These are phyloP conservation scores for Malus hybrid DNA, from an alignment of 331 rosid species.

Conservation along the genomic window DNA sequence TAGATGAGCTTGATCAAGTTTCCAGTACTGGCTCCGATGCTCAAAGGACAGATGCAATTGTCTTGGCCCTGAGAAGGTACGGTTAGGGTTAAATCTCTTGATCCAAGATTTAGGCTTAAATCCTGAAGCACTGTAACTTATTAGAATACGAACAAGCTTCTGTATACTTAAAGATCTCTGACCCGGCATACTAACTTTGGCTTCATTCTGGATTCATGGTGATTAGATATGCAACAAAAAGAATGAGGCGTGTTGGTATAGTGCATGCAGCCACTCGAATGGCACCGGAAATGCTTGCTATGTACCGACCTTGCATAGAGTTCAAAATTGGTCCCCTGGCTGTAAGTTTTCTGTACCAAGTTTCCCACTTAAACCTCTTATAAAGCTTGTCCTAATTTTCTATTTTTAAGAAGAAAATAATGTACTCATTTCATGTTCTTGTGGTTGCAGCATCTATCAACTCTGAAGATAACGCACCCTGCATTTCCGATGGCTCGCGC, in stretches of 20 bases:
- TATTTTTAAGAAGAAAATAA: neutral
- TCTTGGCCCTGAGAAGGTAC: neutral
- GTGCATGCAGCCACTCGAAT: neutral
- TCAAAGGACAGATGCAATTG: neutral
- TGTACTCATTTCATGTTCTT: neutral
- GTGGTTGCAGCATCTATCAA: neutral
- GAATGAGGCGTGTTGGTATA: neutral
- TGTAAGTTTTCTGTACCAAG: neutral
- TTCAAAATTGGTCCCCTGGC: neutral
- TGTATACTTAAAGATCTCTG: too few species aligned
- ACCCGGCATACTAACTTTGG: too few species aligned
- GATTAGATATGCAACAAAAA: neutral
- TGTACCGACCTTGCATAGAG: neutral
- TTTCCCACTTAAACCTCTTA: neutral
- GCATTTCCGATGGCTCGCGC: neutral
- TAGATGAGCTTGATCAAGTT: neutral
- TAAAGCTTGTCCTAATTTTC: neutral
- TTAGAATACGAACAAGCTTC: too few species aligned
- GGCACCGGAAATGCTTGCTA: neutral
- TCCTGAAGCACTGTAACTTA: neutral
- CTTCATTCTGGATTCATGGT: neutral
- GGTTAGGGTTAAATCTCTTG: neutral
- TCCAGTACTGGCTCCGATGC: neutral
- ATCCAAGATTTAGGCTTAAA: neutral
- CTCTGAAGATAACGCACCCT: neutral